Evolutionary conservation across 805 yeast genomes (phyloP), one percentile per base, ranked within the genome.

Genomic region (Wickerhamiella bombiphila): DNA sequence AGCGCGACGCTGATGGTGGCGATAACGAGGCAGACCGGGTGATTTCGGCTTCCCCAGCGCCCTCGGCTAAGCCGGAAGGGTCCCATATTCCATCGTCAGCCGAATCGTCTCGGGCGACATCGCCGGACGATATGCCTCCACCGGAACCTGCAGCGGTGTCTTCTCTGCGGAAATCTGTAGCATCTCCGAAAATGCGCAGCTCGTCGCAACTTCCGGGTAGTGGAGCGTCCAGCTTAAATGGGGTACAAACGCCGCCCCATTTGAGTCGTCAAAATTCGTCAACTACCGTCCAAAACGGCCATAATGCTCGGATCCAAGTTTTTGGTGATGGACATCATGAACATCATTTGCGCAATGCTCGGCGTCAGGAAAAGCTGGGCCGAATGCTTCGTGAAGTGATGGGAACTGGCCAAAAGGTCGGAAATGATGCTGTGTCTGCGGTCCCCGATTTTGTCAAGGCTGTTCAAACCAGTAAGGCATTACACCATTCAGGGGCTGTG

Each of bases 291-390:
- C 22, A 20, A 6, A n/a, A n/a, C 5, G 22, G 13, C 22, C n/a
- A n/a, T n/a, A n/a, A n/a, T n/a, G 13, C 11, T 6, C 33, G 33
- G 14, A n/a, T 30, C 18, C 18, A 9, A n/a, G 9, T 30, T 7
- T 19, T 30, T 22, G 52, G 48, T 3, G 78, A 76, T 47, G 93
- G 93, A 4, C 44, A 60, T 8, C 98, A 88, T 57, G 81, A 72
- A 50, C 98, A 88, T 57, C 74, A 73, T 53, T 63, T 88, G 42
- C 68, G 73, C 42, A 75, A 77, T 32, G 76, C 88, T 5, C 46
- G 62, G 41, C 51, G 69, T 39, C 58, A 66, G 55, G 62, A 69
- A 51, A 52, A 67, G 57, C 50, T 60, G 40, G 47, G 94, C 80
- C 26, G 93, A 81, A 29, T 77, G 93, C 25, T 65, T 72, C 45